phyloP scores from a whole-genome alignment of 768 basidiomycete genomes.

The Auricularia sp. region DNA sequence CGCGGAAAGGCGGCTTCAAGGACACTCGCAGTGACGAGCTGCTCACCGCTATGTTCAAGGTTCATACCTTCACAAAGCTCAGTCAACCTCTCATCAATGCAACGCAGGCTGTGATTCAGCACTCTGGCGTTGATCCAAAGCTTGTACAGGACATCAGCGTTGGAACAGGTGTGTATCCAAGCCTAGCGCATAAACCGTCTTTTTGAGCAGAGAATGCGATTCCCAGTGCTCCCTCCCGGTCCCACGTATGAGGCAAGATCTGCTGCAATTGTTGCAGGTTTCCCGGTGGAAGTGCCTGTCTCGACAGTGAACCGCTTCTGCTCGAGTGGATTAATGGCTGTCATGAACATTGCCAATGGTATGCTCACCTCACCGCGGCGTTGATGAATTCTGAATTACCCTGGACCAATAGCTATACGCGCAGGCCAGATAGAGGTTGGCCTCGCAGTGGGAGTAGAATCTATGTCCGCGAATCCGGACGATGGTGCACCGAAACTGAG shows the following conservation, averaged over 20 bases:
- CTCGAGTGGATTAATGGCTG: conserved; percentile 79
- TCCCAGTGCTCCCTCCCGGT: conserved; percentile 45
- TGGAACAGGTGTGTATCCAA: conserved; percentile 36
- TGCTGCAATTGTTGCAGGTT: conserved; percentile 70
- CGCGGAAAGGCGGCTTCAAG: conserved; percentile 66
- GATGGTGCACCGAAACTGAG: conserved; percentile 10
- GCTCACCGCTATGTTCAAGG: conserved; percentile 57
- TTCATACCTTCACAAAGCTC: conserved; percentile 14
- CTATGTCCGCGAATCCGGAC: conserved; percentile 15
- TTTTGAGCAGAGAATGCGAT: no score
- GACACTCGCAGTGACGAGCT: conserved; percentile 41
- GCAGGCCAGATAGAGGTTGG: conserved; percentile 75
- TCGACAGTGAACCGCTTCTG: conserved; percentile 75
- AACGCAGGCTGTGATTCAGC: conserved; percentile 37
- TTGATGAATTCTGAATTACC: no score
- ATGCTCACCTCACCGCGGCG: no score
- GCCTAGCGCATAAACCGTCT: neutral
- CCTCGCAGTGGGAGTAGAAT: conserved; percentile 25
- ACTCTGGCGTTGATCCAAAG: conserved; percentile 50
- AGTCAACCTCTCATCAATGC: neutral
- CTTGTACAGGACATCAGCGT: conserved; percentile 71
- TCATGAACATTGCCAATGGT: conserved; percentile 61
- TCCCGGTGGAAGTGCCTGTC: conserved; percentile 66
- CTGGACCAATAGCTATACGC: conserved; percentile 33
- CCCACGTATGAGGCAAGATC: conserved; percentile 62